Conservation (phyloP, 495 filamentous ascomycete genomes). For the Hypoxylon crocopeplum region DNA sequence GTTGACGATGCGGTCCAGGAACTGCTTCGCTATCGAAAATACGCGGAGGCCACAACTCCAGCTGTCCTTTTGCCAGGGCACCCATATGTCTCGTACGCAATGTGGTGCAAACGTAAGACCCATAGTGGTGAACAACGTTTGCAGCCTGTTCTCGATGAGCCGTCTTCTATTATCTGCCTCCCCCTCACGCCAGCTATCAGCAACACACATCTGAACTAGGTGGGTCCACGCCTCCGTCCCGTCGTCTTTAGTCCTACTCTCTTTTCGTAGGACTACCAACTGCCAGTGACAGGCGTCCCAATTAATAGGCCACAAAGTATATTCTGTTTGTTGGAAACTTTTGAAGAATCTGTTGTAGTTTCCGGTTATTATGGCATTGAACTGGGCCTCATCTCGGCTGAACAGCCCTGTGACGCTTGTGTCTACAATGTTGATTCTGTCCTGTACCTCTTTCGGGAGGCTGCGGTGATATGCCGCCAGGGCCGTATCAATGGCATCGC, state of each 20-base stretch:
- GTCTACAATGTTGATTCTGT: constrained; percentile 11
- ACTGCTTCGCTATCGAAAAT: constrained; percentile 32
- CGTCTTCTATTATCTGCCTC: background rate
- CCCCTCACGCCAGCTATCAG: constrained; percentile 7
- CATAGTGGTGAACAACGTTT: background rate
- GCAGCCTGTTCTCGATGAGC: background rate
- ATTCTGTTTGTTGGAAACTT: constrained; percentile 11
- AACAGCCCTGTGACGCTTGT: constrained; percentile 12
- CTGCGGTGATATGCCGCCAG: constrained; percentile 4
- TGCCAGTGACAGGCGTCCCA: constrained; percentile 27
- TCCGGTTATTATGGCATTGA: background rate
- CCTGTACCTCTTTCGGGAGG: constrained; percentile 6
- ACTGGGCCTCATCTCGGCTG: background rate
- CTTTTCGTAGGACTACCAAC: constrained; percentile 28
- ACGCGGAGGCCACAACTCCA: constrained; percentile 29
- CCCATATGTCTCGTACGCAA: background rate
- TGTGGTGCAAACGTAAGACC: constrained; percentile 2
- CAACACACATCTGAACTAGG: constrained; percentile 14
- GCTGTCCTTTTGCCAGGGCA: constrained; percentile 11
- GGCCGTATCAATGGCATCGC: constrained; percentile 26
- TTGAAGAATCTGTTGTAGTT: background rate
- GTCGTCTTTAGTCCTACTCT: background rate
- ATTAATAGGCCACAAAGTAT: constrained; percentile 29
- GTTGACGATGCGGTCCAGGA: constrained; percentile 26
- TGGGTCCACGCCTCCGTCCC: constrained; percentile 1